Conservation (phyloP, 2,329 filamentous ascomycete species). For the Penicillium sclerotiorum region DNA sequence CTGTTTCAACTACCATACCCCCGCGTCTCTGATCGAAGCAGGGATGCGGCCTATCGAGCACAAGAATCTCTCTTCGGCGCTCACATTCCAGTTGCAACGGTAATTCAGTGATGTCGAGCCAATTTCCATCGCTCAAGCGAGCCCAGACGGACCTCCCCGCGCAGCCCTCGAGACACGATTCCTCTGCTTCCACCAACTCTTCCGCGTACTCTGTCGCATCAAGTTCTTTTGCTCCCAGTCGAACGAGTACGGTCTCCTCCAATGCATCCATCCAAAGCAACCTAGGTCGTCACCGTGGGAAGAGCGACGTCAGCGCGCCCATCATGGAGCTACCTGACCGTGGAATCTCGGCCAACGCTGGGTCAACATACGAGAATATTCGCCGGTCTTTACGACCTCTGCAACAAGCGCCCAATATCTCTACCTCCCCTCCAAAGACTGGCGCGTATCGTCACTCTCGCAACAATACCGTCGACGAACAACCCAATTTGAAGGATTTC, state of each 20-base stretch:
- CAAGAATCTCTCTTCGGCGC: constrained; percentile 28
- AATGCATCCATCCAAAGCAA: constrained; percentile 61
- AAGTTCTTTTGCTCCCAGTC: constrained; percentile 54
- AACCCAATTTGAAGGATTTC: constrained; percentile 37
- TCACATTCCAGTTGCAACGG: constrained; percentile 32
- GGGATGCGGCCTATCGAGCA: constrained; percentile 44
- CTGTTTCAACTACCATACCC: constrained; percentile 10
- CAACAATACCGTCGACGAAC: constrained; percentile 67
- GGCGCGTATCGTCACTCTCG: constrained; percentile 49
- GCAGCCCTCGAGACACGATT: constrained; percentile 55
- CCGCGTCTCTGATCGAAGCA: constrained; percentile 36
- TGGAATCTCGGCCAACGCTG: constrained; percentile 47
- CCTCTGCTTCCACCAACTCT: constrained; percentile 58
- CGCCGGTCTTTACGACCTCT: constrained; percentile 77
- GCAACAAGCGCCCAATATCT: constrained; percentile 63
- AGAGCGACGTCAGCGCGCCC: constrained; percentile 66
- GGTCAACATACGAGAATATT: constrained; percentile 69
- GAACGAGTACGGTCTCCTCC: constrained; percentile 72
- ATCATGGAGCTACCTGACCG: constrained; percentile 24
- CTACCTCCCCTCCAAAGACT: constrained; percentile 41
- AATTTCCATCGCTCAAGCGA: constrained; percentile 39
- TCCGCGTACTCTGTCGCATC: constrained; percentile 55
- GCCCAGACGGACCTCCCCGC: constrained; percentile 44
- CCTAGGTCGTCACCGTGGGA: constrained; percentile 69
- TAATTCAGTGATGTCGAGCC: constrained; percentile 45